Percentiles rank a stretch among this genome's conserved stretches.
Evolutionary conservation across 441 rosid genomes (phyloP).

Genomic region (Euphorbia schlechtendalii): DNA sequence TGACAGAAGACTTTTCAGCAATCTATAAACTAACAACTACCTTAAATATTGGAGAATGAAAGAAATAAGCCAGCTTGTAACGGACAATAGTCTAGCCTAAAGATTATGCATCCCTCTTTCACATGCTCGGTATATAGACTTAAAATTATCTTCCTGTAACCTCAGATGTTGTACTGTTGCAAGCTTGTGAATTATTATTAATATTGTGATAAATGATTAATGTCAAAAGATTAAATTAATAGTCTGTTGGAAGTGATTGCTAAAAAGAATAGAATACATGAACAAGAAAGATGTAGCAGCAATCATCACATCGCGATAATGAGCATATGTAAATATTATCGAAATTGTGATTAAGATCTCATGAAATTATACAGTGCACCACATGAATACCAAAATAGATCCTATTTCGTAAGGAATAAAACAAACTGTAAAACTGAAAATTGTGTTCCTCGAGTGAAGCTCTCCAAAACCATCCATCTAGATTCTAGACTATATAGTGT

Average conservation of each 20-base stretch:
- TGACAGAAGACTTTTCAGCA: no score
- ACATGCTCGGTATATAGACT: not conserved
- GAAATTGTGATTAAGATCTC: not conserved
- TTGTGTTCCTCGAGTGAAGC: no score
- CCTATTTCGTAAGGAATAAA: slow-evolving; percentile 1
- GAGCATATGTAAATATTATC: not conserved
- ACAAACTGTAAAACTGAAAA: not conserved
- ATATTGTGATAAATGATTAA: no score
- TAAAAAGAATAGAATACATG: no score
- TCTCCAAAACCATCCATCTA: no score
- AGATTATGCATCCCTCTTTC: not conserved
- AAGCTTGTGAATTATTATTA: no score
- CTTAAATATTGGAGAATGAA: not conserved
- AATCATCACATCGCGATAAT: not conserved
- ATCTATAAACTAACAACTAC: not conserved
- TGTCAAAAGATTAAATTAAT: no score
- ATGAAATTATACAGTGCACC: not conserved
- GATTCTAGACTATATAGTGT: not conserved
- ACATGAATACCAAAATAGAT: not conserved
- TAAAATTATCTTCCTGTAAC: no score
- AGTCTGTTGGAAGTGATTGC: no score
- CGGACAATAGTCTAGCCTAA: not conserved
- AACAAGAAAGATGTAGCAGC: not conserved
- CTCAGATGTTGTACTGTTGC: no score
- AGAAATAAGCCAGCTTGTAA: not conserved